These are phyloP conservation scores for Fusarium zealandicum DNA, from an alignment of 2,329 filamentous ascomycete genomes.

Conservation along the genomic window DNA sequence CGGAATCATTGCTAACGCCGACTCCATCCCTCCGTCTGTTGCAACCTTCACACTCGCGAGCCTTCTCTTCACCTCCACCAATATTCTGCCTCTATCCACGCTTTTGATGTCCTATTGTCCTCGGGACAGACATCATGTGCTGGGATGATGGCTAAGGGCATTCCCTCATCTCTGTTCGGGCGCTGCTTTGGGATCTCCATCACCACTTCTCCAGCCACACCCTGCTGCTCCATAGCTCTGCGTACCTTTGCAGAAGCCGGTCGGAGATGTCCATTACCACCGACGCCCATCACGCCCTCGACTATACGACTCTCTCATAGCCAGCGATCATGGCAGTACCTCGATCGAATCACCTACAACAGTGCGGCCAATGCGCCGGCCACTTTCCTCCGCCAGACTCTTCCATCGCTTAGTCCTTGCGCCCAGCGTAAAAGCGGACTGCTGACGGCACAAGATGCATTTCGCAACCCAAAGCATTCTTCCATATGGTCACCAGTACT, in stretches of 20 bases:
- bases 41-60: too few species aligned
- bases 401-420: slow-evolving; percentile 7
- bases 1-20: slow-evolving; percentile 33
- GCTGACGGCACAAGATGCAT: not conserved
- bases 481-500: slow-evolving; percentile 6
- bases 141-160: slow-evolving; percentile 52
- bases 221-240: slow-evolving; percentile 29
- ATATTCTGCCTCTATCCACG: slow-evolving; percentile 15
- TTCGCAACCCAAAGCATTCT: not conserved
- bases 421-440: slow-evolving; percentile 6
- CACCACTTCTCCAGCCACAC: slow-evolving; percentile 37
- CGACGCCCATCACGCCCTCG: slow-evolving; percentile 10
- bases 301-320: slow-evolving; percentile 16
- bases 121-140: slow-evolving; percentile 48
- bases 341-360: slow-evolving; percentile 10
- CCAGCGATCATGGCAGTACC: slow-evolving; percentile 8
- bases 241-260: slow-evolving; percentile 21
- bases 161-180: slow-evolving; percentile 47
- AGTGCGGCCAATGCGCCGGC: not conserved
- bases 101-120: slow-evolving; percentile 32
- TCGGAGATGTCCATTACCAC: slow-evolving; percentile 16
- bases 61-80: too few species aligned
- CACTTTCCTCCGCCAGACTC: slow-evolving; percentile 5
- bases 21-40: slow-evolving; percentile 5
- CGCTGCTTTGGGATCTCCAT: slow-evolving; percentile 44